Evolutionary conservation across 108 stramenopile species (phyloP).

Genomic region (Cyclotella choctawhatcheeana): DNA sequence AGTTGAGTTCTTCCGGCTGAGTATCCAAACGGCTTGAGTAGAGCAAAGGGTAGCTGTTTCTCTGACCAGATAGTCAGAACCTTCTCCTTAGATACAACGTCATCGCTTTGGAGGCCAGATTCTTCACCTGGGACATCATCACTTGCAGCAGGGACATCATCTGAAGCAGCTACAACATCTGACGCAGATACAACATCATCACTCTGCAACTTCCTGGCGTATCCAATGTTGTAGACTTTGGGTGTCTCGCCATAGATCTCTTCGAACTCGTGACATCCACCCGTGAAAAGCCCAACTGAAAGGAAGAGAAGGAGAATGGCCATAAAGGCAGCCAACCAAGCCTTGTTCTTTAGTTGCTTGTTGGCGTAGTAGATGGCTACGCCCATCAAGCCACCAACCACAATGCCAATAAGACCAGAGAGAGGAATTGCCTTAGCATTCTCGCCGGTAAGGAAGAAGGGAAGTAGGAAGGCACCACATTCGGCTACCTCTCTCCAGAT

Average conservation of each 20-base stretch:
- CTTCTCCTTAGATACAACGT: slow-evolving; percentile 3
- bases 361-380: slow-evolving; percentile 68
- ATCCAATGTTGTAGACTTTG: slow-evolving; percentile 57
- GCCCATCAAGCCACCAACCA: slow-evolving; percentile 59
- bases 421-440: slow-evolving; percentile 71
- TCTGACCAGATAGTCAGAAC: slow-evolving; percentile 52
- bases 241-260: slow-evolving; percentile 59
- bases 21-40: slow-evolving; percentile 88
- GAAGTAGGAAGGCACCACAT: slow-evolving; percentile 84
- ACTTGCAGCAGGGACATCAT: not conserved
- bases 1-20: slow-evolving; percentile 69
- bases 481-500: slow-evolving; percentile 88
- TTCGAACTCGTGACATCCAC: slow-evolving; percentile 79
- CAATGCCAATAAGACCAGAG: slow-evolving; percentile 65
- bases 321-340: slow-evolving; percentile 65
- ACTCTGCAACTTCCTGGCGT: not conserved
- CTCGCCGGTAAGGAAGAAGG: slow-evolving; percentile 74
- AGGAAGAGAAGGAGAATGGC: slow-evolving; percentile 59
- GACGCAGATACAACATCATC: not conserved
- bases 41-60: slow-evolving; percentile 72
- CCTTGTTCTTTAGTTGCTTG: slow-evolving; percentile 59
- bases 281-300: slow-evolving; percentile 74
- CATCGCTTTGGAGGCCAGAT: not conserved
- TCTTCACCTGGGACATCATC: slow-evolving; percentile 6
- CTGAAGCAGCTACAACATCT: not conserved